A percentile compares a stretch with the other conserved stretches of the same genome.
phyloP scores from a whole-genome alignment of 805 yeast genomes.

The Monosporozyma aerobia region DNA sequence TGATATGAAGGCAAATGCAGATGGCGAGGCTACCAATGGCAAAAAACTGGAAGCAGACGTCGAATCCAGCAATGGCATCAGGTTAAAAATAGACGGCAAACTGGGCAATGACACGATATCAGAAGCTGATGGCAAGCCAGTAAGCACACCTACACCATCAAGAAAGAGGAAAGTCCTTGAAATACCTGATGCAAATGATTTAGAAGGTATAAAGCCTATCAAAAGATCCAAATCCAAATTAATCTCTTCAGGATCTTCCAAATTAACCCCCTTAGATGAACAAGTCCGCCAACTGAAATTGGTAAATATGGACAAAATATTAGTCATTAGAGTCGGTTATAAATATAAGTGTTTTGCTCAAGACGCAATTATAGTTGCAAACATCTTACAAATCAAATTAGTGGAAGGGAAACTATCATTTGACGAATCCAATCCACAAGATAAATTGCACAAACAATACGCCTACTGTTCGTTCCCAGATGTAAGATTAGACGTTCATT shows the following conservation, averaged over 20 bases:
- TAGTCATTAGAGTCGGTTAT: slow-evolving; percentile 86
- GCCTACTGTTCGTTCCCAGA: slow-evolving; percentile 87
- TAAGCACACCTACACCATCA: slow-evolving; percentile 1
- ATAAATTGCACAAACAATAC: slow-evolving; percentile 44
- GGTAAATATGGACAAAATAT: slow-evolving; percentile 52
- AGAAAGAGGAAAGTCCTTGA: not conserved
- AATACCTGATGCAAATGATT: not conserved
- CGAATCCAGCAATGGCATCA: not conserved
- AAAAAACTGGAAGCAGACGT: not conserved
- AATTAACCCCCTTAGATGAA: slow-evolving; percentile 67
- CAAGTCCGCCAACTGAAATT: slow-evolving; percentile 64
- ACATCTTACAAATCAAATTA: slow-evolving; percentile 57
- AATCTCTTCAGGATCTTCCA: slow-evolving; percentile 10
- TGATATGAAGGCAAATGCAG: too few species aligned
- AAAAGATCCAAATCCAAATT: not conserved
- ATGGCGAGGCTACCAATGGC: too few species aligned
- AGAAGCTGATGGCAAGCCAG: not conserved
- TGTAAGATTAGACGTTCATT: slow-evolving; percentile 60
- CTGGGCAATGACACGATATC: too few species aligned
- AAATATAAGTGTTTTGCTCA: slow-evolving; percentile 79
- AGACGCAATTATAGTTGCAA: slow-evolving; percentile 68
- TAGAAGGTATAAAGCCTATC: not conserved
- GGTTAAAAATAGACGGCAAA: too few species aligned
- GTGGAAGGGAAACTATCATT: slow-evolving; percentile 58
- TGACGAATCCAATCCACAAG: slow-evolving; percentile 42